These are phyloP conservation scores for Lophium mytilinum DNA, from an alignment of 495 filamentous ascomycete species.

Conservation along the genomic window DNA sequence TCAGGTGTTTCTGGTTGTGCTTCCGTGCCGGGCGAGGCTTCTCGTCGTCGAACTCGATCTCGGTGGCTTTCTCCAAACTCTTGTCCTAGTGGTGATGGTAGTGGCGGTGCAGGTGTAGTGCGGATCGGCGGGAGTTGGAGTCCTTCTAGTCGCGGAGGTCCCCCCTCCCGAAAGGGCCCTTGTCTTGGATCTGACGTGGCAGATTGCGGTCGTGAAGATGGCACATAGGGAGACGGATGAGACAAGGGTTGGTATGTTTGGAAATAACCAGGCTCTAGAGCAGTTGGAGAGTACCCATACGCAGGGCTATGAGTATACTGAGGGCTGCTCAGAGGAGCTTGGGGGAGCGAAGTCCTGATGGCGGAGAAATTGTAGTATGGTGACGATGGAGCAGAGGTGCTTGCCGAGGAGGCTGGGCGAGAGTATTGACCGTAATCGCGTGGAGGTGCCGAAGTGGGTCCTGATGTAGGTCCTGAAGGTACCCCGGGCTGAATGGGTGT, in stretches of 20 bases:
- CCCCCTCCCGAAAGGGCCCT: not conserved
- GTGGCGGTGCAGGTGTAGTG: constrained; percentile 8
- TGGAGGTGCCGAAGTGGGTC: constrained; percentile 8
- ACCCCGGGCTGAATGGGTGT: constrained; percentile 11
- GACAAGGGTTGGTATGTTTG: constrained; percentile 14
- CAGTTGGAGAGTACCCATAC: constrained; percentile 19
- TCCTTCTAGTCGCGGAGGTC: constrained; percentile 4
- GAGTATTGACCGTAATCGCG: constrained; percentile 16
- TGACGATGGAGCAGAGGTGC: constrained; percentile 18
- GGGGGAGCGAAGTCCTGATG: constrained; percentile 18
- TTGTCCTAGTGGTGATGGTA: constrained; percentile 6
- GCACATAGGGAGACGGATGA: constrained; percentile 20
- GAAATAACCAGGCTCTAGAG: constrained; percentile 20
- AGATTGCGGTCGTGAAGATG: constrained; percentile 12
- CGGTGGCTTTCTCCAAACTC: constrained; percentile 9
- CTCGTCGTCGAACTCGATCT: constrained; percentile 18
- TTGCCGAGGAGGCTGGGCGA: constrained; percentile 18
- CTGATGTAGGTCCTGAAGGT: constrained; percentile 11
- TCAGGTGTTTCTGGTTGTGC: constrained; percentile 20
- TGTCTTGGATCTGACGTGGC: constrained; percentile 7
- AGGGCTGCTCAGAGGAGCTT: constrained; percentile 6
- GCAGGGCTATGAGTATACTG: constrained; percentile 15
- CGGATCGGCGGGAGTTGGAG: constrained; percentile 24
- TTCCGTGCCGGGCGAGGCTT: constrained; percentile 2
- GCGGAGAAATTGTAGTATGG: constrained; percentile 22